Evolutionary conservation across 768 basidiomycete species (phyloP), one percentile per base, ranked within the genome.

Genomic region (Clavaria fumosa): DNA sequence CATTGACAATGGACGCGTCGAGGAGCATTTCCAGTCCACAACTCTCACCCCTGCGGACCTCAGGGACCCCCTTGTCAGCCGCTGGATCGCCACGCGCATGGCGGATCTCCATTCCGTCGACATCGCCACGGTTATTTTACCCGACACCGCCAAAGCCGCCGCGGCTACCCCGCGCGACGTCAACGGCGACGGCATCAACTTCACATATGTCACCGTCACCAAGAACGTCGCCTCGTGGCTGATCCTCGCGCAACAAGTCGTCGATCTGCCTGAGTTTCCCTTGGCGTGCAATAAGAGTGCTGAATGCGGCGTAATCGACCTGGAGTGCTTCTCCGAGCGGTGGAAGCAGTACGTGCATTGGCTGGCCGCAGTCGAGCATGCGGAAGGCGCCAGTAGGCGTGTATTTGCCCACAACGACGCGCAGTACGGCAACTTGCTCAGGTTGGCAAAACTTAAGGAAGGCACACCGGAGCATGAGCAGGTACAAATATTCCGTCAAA

Each of bases 81-180:
- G 75, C 20, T 86, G 82, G 72, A 88, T 97, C 47, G 90, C 77
- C n/a, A 72, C 78, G 15, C 69, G 93, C 23, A 97, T 97, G 93
- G 77, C 88, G 15, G 91, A 97, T 56, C 69, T 99, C 22, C 95
- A 99, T 57, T 75, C 77, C 18, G 93, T 96, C 33, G 88, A 93
- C 50, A 66, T 95, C 36, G 66, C 68, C 10, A 63, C 65, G 30
- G 66, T 96, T 32, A 61, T 26, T 53, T 60, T 33, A 49, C 55
- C 14, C 51, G 23, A 51, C 49, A 23, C n/a, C n/a, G n/a, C n/a
- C n/a, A n/a, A n/a, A n/a, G n/a, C n/a, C n/a, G n/a, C n/a, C n/a
- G n/a, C n/a, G n/a, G n/a, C n/a, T n/a, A n/a, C n/a, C n/a, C n/a
- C n/a, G n/a, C n/a, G n/a, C n/a, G n/a, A n/a, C n/a, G n/a, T n/a